phyloP scores from a whole-genome alignment of 352 stramenopile species.

The Phytophthora kernoviae region DNA sequence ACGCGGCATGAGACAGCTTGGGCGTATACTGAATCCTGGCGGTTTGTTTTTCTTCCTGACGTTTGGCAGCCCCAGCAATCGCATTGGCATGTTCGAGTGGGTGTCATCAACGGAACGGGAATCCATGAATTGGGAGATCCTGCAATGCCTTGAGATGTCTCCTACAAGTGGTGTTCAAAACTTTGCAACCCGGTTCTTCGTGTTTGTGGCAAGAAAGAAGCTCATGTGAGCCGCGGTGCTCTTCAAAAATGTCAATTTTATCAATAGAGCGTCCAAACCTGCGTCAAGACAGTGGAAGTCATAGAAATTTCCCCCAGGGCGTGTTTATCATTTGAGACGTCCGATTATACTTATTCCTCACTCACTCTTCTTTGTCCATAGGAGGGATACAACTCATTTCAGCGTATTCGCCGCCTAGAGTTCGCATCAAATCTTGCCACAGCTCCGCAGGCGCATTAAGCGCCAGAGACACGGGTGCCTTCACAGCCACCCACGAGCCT shows the following conservation, averaged over 20 bases:
- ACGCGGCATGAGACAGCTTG: conserved; percentile 46
- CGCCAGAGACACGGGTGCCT: conserved; percentile 71
- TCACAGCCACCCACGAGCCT: conserved; percentile 77
- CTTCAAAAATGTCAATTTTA: conserved; percentile 13
- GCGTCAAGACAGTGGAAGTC: background rate
- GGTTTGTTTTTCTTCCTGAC: conserved; percentile 53
- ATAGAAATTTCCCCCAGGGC: background rate
- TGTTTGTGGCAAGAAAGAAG: conserved; percentile 60
- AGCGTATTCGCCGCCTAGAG: conserved; percentile 73
- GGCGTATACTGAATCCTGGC: conserved; percentile 41
- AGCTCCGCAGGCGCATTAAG: conserved; percentile 69
- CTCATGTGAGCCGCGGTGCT: conserved; percentile 11
- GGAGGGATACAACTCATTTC: conserved; percentile 69
- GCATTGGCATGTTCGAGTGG: conserved; percentile 61
- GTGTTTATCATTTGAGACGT: conserved; percentile 1
- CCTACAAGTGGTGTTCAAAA: conserved; percentile 30
- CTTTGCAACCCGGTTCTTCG: conserved; percentile 51
- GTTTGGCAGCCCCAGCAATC: conserved; percentile 55
- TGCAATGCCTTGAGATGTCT: conserved; percentile 61
- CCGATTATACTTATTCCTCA: conserved; percentile 5
- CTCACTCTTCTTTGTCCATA: conserved; percentile 49
- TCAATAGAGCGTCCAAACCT: conserved; percentile 23
- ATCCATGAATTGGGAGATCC: conserved; percentile 49
- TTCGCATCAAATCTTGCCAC: conserved; percentile 72
- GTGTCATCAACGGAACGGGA: conserved; percentile 8